Conservation (phyloP, 1,139 yeast genomes). For the Yamadazyma membranifaciens region DNA sequence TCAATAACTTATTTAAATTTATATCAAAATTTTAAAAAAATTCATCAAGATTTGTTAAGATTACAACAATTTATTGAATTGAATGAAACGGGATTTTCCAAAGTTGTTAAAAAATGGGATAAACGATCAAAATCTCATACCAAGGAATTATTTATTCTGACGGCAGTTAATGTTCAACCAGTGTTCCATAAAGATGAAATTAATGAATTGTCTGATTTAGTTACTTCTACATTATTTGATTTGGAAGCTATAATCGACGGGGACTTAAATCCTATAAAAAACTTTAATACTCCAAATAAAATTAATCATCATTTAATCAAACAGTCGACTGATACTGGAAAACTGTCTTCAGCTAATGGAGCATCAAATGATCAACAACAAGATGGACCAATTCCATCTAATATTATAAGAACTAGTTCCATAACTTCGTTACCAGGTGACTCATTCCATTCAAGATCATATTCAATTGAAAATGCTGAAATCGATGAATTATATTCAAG, state of each 20-base stretch:
- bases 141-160: slow-evolving; percentile 82
- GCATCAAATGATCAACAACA: neutral
- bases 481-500: slow-evolving; percentile 68
- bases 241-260: slow-evolving; percentile 86
- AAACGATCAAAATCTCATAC: slow-evolving; percentile 93
- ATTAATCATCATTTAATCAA: slow-evolving; percentile 7
- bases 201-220: slow-evolving; percentile 79
- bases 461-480: slow-evolving; percentile 29
- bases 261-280: slow-evolving; percentile 36
- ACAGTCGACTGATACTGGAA: neutral
- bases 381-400: neutral
- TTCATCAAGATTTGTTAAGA: slow-evolving; percentile 82
- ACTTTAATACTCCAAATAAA: slow-evolving; percentile 8
- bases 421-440: slow-evolving; percentile 7
- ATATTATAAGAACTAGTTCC: slow-evolving; percentile 8
- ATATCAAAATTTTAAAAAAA: slow-evolving; percentile 86
- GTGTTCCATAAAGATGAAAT: slow-evolving; percentile 90
- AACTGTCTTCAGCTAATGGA: neutral
- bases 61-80: slow-evolving; percentile 90
- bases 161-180: slow-evolving; percentile 96
- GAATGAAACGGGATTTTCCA: slow-evolving; percentile 93
- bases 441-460: neutral
- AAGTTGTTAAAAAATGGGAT: slow-evolving; percentile 97
- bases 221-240: slow-evolving; percentile 74
- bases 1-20: slow-evolving; percentile 49